A percentile compares a stretch with the other conserved stretches of the same genome.
Conservation (phyloP, 352 stramenopile genomes). For the Globisporangium cederbergense region DNA sequence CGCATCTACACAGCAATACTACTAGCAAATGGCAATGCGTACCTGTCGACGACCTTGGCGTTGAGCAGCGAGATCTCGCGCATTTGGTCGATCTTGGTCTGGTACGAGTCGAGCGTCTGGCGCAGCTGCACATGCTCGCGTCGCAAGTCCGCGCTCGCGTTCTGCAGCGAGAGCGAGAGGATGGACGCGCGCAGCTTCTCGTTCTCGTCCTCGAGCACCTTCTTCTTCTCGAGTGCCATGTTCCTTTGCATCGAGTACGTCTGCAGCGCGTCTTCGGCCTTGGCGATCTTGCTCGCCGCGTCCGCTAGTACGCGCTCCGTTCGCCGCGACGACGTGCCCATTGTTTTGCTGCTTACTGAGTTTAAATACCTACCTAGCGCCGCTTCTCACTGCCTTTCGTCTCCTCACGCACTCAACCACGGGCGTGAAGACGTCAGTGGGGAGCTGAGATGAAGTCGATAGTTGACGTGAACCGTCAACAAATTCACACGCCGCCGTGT, state of each 20-base stretch:
- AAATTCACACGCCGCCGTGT: not conserved
- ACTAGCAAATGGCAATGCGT: not conserved
- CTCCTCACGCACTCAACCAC: not conserved
- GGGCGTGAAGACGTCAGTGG: not conserved
- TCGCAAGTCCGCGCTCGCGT: slow-evolving; percentile 73
- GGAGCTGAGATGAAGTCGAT: not conserved
- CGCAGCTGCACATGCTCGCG: slow-evolving; percentile 80
- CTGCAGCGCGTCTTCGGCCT: slow-evolving; percentile 59
- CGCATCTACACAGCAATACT: not conserved
- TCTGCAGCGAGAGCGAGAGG: slow-evolving; percentile 68
- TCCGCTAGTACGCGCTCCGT: slow-evolving; percentile 70
- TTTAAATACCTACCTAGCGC: slow-evolving; percentile 11
- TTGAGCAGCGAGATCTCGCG: slow-evolving; percentile 82
- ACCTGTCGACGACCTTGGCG: slow-evolving; percentile 86
- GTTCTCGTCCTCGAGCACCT: slow-evolving; percentile 75
- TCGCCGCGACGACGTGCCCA: slow-evolving; percentile 46
- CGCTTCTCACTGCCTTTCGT: not conserved
- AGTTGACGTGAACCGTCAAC: not conserved
- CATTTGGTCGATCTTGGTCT: slow-evolving; percentile 89
- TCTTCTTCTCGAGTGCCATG: slow-evolving; percentile 64
- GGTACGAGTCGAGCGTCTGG: slow-evolving; percentile 83
- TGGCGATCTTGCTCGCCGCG: slow-evolving; percentile 66
- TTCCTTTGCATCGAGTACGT: slow-evolving; percentile 50
- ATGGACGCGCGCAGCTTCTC: slow-evolving; percentile 79
- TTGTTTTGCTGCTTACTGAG: slow-evolving; percentile 12